A percentile compares a stretch with the other conserved stretches of the same genome.
phyloP scores from a whole-genome alignment of 768 basidiomycete genomes.

The Leucosporidium yakuticum region DNA sequence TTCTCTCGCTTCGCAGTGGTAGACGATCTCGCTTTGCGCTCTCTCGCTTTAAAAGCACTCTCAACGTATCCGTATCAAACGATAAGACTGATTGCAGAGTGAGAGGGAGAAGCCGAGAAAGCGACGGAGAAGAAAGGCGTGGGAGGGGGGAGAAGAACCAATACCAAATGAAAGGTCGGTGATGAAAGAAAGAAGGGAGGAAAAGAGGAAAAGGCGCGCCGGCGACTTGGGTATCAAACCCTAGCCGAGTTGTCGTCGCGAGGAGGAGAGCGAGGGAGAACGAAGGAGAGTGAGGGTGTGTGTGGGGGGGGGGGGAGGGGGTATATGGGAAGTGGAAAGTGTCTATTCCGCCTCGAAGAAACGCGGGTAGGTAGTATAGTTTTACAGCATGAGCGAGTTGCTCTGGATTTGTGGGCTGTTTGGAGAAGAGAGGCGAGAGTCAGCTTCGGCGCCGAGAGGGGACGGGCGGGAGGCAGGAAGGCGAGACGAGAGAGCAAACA shows the following conservation, averaged over 20 bases:
- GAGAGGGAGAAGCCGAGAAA: too few species aligned
- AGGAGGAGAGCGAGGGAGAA: background rate
- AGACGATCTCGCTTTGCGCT: too few species aligned
- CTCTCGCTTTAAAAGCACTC: too few species aligned
- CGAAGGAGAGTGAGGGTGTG: background rate
- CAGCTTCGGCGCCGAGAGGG: background rate
- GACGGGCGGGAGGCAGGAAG: too few species aligned
- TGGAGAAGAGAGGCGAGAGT: background rate
- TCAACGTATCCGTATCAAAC: too few species aligned
- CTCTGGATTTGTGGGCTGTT: conserved; percentile 24
- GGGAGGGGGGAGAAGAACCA: background rate
- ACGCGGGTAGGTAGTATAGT: background rate
- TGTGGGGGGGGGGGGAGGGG: background rate
- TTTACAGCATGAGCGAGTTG: conserved; percentile 32
- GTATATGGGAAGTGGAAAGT: background rate
- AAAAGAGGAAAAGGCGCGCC: background rate
- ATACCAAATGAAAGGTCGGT: background rate
- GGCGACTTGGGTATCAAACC: background rate
- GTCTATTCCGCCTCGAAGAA: background rate
- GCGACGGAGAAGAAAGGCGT: background rate
- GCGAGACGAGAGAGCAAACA: background rate
- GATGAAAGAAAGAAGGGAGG: background rate
- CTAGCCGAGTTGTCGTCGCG: background rate
- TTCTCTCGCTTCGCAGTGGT: too few species aligned
- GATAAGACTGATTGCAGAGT: too few species aligned